Evolutionary conservation across 768 basidiomycete species (phyloP).

Genomic region (Fomitopsis pulvina): DNA sequence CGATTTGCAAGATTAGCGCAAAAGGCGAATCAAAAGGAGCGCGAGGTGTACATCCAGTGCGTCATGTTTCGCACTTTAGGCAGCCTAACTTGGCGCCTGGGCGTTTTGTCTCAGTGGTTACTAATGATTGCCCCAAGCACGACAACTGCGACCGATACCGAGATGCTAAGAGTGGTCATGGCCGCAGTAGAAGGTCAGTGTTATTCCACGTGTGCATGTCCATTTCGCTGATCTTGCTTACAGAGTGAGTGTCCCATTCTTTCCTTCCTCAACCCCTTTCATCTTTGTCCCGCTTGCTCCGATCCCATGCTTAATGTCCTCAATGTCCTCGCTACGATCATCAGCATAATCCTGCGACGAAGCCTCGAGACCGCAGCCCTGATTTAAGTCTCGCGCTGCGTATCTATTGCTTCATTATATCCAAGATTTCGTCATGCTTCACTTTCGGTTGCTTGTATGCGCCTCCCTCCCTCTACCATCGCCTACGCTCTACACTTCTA

Average conservation of each 20-base stretch:
- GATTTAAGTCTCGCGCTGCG: slow-evolving; percentile 33
- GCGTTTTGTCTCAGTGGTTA: slow-evolving; percentile 1
- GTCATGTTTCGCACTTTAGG: slow-evolving; percentile 26
- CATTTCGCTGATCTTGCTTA: slow-evolving; percentile 12
- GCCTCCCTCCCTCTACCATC: neutral
- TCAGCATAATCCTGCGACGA: slow-evolving; percentile 63
- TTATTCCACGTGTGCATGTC: slow-evolving; percentile 2
- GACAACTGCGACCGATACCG: slow-evolving; percentile 89
- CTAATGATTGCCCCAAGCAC: slow-evolving; percentile 44
- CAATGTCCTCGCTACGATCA: slow-evolving; percentile 22
- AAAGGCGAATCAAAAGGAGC: slow-evolving; percentile 80
- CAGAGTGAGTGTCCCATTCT: slow-evolving; percentile 57
- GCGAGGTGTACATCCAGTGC: slow-evolving; percentile 93
- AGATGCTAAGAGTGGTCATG: slow-evolving; percentile 86
- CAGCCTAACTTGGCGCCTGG: neutral
- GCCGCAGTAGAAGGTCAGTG: slow-evolving; percentile 87
- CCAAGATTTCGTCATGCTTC: slow-evolving; percentile 1
- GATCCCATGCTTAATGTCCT: neutral
- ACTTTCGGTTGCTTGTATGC: neutral
- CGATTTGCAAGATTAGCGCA: slow-evolving; percentile 78
- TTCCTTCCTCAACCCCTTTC: slow-evolving; percentile 21
- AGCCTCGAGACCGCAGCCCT: slow-evolving; percentile 62
- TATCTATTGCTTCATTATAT: slow-evolving; percentile 5
- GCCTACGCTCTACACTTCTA: too few relatives aligned
- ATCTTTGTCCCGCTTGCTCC: slow-evolving; percentile 14